Conservation (phyloP, 140 eudicot species). For the Oenanthe javanica region DNA sequence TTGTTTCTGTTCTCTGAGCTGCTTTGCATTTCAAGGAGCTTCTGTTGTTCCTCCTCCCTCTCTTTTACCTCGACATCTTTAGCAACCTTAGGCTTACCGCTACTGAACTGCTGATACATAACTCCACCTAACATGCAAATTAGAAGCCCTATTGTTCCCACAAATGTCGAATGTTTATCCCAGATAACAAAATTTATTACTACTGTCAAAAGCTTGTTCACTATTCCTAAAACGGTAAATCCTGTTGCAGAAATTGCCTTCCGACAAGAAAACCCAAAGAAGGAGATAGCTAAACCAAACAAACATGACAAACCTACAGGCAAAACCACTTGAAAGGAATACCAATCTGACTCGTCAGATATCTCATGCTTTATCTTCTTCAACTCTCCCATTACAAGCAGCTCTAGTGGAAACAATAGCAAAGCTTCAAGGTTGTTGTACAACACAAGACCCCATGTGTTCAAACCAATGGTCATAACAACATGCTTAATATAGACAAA, state of each 20-base stretch:
- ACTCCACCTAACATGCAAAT: constrained; percentile 92
- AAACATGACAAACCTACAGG: constrained; percentile 85
- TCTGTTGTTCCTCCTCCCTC: constrained; percentile 55
- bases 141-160: constrained; percentile 87
- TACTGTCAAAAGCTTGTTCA: constrained; percentile 82
- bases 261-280: constrained; percentile 96
- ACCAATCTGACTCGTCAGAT: constrained; percentile 75
- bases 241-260: constrained; percentile 98
- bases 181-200: constrained; percentile 87
- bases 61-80: constrained; percentile 31
- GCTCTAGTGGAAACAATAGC: constrained; percentile 77
- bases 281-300: constrained; percentile 87
- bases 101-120: constrained; percentile 78
- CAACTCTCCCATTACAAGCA: constrained; percentile 86
- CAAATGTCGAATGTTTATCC: constrained; percentile 83
- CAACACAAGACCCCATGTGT: constrained; percentile 95
- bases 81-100: constrained; percentile 48
- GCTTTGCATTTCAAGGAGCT: constrained; percentile 70
- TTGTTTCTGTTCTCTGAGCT: constrained; percentile 17
- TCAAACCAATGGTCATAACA: constrained; percentile 90
- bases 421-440: constrained; percentile 95
- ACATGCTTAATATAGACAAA: constrained; percentile 96
- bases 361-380: constrained; percentile 88
- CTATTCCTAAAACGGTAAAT: constrained; percentile 93
- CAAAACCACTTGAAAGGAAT: constrained; percentile 64